Evolutionary conservation across 257 asterid species (phyloP), one percentile per base, ranked within the genome.

Genomic region (Solanum infundibuliforme): DNA sequence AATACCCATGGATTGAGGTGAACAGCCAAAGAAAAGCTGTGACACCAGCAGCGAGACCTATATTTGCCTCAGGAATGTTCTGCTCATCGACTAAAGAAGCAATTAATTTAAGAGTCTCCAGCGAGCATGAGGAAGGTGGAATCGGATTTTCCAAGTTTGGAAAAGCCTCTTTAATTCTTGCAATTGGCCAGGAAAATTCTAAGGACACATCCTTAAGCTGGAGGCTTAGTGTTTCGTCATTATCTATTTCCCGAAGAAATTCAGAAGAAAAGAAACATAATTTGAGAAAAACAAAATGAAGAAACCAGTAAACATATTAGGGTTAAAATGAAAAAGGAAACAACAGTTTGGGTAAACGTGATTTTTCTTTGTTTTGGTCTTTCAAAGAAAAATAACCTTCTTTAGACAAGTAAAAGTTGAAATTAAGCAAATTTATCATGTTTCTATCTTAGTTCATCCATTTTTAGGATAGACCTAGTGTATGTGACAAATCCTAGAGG

Each of bases 1-100:
- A 34, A 87, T 86, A 96, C 99, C 98, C 98, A 83, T 95, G 98
- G 86, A 95, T 92, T 69, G 98, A 93, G 72, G 95, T 94, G 89
- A 92, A 97, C 85, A 97, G 91, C 98, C 98, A 97, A 46, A 97
- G 94, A 87, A 94, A 97, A 89, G 99, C 98, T 23, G 98, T 92
- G 90, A 94, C 88, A 84, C 99, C 99, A 62, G 98, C 90, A 81
- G 93, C 94, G 86, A 97, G 96, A 62, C 94, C 98, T 86, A 43
- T 73, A 52, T 90, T 88, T 62, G 91, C 92, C 90, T 94, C 99
- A 6, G 98, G 98, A 86, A 97, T 94, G 85, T 89, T 91, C 81
- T 89, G 96, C 86, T 91, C 98, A 52, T 95, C 98, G 29, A 95
- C 96, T 77, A 95, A 91, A 87, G 95, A 83, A 87, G 96, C 93